Conservation (phyloP, 139 green algal genomes). For the Choricystis sp. region DNA sequence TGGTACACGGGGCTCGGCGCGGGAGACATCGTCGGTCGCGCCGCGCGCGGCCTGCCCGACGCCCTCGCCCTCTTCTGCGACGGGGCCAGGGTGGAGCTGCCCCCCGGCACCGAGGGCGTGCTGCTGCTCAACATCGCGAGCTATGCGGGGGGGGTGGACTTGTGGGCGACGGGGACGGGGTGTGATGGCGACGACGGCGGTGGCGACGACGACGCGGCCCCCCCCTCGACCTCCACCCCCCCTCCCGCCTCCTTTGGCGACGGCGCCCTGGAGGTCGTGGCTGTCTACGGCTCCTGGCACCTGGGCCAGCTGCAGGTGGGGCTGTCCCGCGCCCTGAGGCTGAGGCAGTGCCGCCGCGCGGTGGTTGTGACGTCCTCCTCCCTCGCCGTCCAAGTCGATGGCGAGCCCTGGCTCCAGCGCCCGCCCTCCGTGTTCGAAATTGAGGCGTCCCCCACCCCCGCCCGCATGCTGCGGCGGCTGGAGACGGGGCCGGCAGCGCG, state of each 20-base stretch:
- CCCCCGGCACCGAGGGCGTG: conserved; percentile 42
- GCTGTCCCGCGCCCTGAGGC: conserved; percentile 31
- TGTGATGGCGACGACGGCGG: neutral
- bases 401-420: conserved; percentile 56
- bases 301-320: conserved; percentile 61
- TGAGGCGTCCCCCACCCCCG: conserved; percentile 13
- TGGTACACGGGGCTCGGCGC: conserved; percentile 62
- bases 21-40: conserved; percentile 34
- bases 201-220: neutral
- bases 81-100: conserved; percentile 32
- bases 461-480: conserved; percentile 37
- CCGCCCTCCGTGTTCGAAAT: conserved; percentile 14
- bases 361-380: neutral
- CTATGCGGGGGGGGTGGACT: conserved; percentile 50
- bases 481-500: conserved; percentile 20
- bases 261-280: conserved; percentile 45
- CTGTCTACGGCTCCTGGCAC: conserved; percentile 50
- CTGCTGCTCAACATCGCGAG: conserved; percentile 55
- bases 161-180: conserved; percentile 20
- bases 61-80: conserved; percentile 47
- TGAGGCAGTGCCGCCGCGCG: conserved; percentile 23
- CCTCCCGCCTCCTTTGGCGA: conserved; percentile 2
- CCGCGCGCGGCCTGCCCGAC: conserved; percentile 27
- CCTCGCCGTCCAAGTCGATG: conserved; percentile 36
- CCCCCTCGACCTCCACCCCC: neutral